Percentiles rank a stretch among this genome's conserved stretches.
Evolutionary conservation across 2,329 filamentous ascomycete genomes (phyloP).

Genomic region (Aspergillus vadensis): DNA sequence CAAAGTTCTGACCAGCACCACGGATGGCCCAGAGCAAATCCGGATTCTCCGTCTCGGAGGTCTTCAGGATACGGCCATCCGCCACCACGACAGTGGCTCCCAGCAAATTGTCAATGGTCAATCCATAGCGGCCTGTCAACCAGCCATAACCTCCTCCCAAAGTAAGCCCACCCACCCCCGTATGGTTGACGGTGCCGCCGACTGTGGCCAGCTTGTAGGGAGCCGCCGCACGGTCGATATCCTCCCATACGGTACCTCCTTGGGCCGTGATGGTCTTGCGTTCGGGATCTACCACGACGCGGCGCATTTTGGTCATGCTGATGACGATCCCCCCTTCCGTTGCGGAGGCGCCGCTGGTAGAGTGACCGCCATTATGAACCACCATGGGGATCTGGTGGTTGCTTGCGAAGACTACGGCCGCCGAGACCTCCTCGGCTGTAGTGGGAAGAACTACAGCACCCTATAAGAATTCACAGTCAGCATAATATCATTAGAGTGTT

Average conservation of each 20-base stretch:
- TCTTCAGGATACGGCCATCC: slow-evolving; percentile 36
- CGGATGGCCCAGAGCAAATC: slow-evolving; percentile 53
- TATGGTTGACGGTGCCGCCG: slow-evolving; percentile 62
- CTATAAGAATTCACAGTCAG: background rate
- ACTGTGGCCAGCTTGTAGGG: slow-evolving; percentile 58
- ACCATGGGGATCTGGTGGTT: background rate
- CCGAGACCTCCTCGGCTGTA: background rate
- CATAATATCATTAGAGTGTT: background rate
- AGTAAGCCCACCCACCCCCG: slow-evolving; percentile 61
- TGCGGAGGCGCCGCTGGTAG: background rate
- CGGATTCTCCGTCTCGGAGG: slow-evolving; percentile 45
- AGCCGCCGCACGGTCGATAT: slow-evolving; percentile 56
- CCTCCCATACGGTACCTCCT: slow-evolving; percentile 21
- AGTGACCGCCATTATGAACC: background rate
- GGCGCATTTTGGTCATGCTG: background rate
- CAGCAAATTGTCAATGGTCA: slow-evolving; percentile 54
- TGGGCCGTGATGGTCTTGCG: background rate
- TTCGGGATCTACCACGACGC: background rate
- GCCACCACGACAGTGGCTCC: slow-evolving; percentile 41
- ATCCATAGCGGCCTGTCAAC: slow-evolving; percentile 55
- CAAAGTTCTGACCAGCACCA: slow-evolving; percentile 48
- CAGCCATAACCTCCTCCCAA: slow-evolving; percentile 61
- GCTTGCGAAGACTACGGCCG: background rate
- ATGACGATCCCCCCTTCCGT: slow-evolving; percentile 5
- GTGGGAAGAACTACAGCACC: background rate